A percentile compares a stretch with the other conserved stretches of the same genome.
phyloP scores from a whole-genome alignment of 148 eudicot species.

The Limonium bicolor region DNA sequence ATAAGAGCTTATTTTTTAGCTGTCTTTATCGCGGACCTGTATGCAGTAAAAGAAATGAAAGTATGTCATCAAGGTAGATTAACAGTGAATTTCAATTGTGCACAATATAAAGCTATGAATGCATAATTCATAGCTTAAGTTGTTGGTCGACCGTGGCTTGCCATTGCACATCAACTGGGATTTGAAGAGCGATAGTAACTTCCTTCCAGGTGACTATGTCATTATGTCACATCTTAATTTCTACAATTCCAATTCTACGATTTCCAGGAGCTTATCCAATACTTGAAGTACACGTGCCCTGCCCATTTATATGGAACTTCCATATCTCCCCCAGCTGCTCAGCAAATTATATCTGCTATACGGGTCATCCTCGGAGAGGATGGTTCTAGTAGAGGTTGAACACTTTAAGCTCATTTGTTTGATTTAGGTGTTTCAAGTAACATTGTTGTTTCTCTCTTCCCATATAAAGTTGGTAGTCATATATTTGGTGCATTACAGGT shows the following conservation, averaged over 20 bases:
- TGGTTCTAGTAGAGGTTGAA: slow-evolving; percentile 76
- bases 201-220: no score
- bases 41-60: no score
- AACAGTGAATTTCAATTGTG: no score
- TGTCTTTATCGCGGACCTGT: no score
- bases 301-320: slow-evolving; percentile 85
- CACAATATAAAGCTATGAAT: no score
- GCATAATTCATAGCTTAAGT: no score
- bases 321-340: slow-evolving; percentile 83
- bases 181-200: no score
- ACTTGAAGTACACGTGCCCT: slow-evolving; percentile 53
- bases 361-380: slow-evolving; percentile 77
- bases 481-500: slow-evolving; percentile 18
- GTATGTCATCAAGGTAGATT: no score
- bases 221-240: neutral
- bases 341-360: slow-evolving; percentile 67
- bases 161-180: no score
- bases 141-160: no score
- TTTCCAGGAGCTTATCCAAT: slow-evolving; percentile 68
- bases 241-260: neutral
- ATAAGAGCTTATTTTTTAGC: no score
- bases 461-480: neutral
- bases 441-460: neutral
- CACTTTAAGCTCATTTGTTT: slow-evolving; percentile 1
- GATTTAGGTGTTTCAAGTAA: neutral